Percentiles rank a stretch among this genome's conserved stretches.
These are phyloP conservation scores for Aschersonia sp. DNA, from an alignment of 2,329 filamentous ascomycete species.

Conservation along the genomic window DNA sequence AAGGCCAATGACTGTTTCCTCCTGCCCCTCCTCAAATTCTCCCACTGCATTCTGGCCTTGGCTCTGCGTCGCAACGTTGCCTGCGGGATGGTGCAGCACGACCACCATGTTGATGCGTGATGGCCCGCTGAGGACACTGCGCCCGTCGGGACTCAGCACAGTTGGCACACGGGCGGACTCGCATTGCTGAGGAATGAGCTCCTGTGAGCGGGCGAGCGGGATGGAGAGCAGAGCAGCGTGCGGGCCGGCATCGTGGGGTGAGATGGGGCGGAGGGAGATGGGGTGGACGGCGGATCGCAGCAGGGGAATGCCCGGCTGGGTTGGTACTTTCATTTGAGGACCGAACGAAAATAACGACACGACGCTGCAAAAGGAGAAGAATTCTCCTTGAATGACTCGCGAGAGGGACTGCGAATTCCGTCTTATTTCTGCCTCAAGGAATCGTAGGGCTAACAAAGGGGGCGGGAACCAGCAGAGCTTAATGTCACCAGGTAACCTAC, in stretches of 20 bases:
- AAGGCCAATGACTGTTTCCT: constrained; percentile 10
- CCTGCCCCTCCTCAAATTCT: background rate
- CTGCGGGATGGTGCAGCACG: constrained; percentile 2
- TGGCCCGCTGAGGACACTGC: constrained; percentile 8
- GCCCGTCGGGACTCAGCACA: constrained; percentile 4
- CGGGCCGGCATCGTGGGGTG: background rate
- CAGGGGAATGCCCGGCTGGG: background rate
- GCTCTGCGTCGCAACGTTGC: too few relatives aligned
- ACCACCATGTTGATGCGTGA: constrained; percentile 12
- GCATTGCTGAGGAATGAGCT: constrained; percentile 9
- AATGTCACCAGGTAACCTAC: too few relatives aligned
- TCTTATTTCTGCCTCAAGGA: too few relatives aligned
- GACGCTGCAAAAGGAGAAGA: too few relatives aligned
- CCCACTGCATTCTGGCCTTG: too few relatives aligned
- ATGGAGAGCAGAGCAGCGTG: constrained; percentile 1
- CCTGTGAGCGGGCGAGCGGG: constrained; percentile 5
- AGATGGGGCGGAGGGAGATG: background rate
- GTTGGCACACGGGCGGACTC: constrained; percentile 12
- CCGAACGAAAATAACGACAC: too few relatives aligned
- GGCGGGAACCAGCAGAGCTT: too few relatives aligned
- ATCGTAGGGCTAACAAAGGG: too few relatives aligned
- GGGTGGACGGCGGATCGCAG: background rate
- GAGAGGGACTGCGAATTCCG: too few relatives aligned
- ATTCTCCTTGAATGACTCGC: too few relatives aligned
- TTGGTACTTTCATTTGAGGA: background rate